Conservation (phyloP, 2,329 filamentous ascomycete species). For the Monilinia laxa region DNA sequence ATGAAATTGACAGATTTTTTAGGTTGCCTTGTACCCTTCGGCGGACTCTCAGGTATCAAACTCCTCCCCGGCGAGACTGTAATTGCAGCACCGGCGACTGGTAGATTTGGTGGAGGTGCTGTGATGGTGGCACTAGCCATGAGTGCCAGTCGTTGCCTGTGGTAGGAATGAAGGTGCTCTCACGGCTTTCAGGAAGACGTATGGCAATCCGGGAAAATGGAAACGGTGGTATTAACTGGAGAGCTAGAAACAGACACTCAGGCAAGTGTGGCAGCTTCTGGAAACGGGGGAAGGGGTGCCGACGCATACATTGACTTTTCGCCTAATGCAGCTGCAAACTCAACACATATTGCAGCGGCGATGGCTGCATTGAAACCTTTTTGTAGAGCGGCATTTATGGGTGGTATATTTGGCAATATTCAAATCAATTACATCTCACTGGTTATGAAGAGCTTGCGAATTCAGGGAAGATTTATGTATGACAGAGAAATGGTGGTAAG, state of each 20-base stretch:
- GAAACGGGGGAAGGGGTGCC: slow-evolving; percentile 22
- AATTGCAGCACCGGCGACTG: slow-evolving; percentile 49
- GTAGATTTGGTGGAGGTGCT: slow-evolving; percentile 46
- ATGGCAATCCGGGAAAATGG: not conserved
- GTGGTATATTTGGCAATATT: slow-evolving; percentile 24
- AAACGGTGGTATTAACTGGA: slow-evolving; percentile 22
- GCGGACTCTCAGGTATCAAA: slow-evolving; percentile 47
- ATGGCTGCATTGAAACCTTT: slow-evolving; percentile 23
- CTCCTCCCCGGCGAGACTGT: slow-evolving; percentile 48
- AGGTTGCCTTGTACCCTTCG: slow-evolving; percentile 44
- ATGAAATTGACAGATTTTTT: not conserved
- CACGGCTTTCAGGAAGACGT: slow-evolving; percentile 21
- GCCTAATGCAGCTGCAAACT: slow-evolving; percentile 21
- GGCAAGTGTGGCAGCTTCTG: slow-evolving; percentile 12
- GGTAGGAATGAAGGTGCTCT: slow-evolving; percentile 46
- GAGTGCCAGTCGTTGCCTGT: slow-evolving; percentile 51
- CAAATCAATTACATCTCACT: slow-evolving; percentile 23
- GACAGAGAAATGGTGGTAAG: slow-evolving; percentile 20
- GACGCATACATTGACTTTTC: slow-evolving; percentile 29
- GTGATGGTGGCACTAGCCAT: slow-evolving; percentile 48
- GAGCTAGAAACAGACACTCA: slow-evolving; percentile 18
- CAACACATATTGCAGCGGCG: slow-evolving; percentile 21
- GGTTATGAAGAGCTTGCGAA: slow-evolving; percentile 24
- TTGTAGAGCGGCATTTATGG: slow-evolving; percentile 24
- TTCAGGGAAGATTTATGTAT: slow-evolving; percentile 25